These are phyloP conservation scores for Penicillium bovifimosum DNA, from an alignment of 495 filamentous ascomycete genomes.

Conservation along the genomic window DNA sequence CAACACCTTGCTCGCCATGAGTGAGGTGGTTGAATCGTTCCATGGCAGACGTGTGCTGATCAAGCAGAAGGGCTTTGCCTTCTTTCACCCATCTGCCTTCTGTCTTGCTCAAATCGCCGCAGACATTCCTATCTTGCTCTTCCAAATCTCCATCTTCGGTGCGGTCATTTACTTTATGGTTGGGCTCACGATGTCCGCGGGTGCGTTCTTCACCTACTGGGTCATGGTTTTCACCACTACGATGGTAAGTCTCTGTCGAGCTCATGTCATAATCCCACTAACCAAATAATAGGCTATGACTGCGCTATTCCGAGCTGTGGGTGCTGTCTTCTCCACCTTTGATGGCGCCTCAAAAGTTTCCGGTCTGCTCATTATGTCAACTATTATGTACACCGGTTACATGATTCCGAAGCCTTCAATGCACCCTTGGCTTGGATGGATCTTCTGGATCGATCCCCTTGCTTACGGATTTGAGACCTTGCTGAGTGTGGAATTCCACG, in stretches of 20 bases:
- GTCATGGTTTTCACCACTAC: conserved; percentile 38
- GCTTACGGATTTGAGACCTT: conserved; percentile 68
- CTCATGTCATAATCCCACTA: neutral
- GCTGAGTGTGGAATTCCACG: conserved; percentile 61
- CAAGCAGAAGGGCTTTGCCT: conserved; percentile 71
- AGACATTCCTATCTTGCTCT: conserved; percentile 62
- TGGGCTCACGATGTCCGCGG: conserved; percentile 40
- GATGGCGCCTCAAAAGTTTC: conserved; percentile 53
- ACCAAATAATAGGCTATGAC: conserved; percentile 36
- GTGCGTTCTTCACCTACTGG: conserved; percentile 50
- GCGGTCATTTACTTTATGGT: conserved; percentile 74
- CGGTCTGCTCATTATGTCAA: conserved; percentile 31
- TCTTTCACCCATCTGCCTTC: conserved; percentile 69
- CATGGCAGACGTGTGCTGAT: conserved; percentile 62
- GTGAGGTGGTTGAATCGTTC: conserved; percentile 68
- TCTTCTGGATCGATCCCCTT: conserved; percentile 68
- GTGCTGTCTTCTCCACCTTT: conserved; percentile 45
- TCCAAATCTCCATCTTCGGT: conserved; percentile 60
- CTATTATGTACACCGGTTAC: conserved; percentile 53
- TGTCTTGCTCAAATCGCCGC: conserved; percentile 64
- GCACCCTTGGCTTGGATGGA: conserved; percentile 74
- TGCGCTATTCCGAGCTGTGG: conserved; percentile 47
- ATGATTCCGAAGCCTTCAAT: conserved; percentile 63
- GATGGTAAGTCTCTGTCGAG: conserved; percentile 19
- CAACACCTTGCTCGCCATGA: conserved; percentile 64